Conservation (phyloP, 2,329 filamentous ascomycete species). For the Sporothrix brunneoviolacea region DNA sequence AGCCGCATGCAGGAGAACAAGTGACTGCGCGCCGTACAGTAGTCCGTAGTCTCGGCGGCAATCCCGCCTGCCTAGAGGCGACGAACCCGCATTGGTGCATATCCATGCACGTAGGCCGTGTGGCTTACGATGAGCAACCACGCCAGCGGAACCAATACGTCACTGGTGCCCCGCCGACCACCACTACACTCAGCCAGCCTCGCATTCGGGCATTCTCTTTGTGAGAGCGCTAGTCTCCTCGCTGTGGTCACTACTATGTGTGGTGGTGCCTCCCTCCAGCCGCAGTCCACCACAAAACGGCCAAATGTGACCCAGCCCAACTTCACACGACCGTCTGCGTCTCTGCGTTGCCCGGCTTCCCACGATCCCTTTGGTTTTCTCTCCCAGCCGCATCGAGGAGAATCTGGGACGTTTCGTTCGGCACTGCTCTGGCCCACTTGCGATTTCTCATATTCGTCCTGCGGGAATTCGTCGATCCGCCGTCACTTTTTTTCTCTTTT, state of each 20-base stretch:
- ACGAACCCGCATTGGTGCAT: not conserved
- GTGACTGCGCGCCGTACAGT: too few species aligned
- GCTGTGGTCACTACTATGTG: not conserved
- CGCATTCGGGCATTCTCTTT: constrained; percentile 6
- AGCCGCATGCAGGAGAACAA: not conserved
- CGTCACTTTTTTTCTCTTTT: not conserved
- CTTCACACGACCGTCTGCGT: not conserved
- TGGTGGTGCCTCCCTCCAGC: not conserved
- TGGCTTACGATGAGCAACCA: not conserved
- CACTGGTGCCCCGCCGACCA: constrained; percentile 15
- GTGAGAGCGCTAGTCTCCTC: not conserved
- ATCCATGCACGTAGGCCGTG: constrained; percentile 1
- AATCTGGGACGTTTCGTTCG: not conserved
- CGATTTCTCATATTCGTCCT: not conserved
- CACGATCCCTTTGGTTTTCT: not conserved
- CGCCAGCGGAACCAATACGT: constrained; percentile 14
- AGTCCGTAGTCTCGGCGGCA: too few species aligned
- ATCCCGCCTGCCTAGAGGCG: not conserved
- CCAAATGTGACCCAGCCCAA: not conserved
- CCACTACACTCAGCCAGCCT: constrained; percentile 12
- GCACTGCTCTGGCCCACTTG: not conserved
- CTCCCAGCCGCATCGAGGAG: not conserved
- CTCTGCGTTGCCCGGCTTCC: not conserved
- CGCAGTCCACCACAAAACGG: not conserved
- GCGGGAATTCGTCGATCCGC: not conserved